Evolutionary conservation across 495 filamentous ascomycete genomes (phyloP), one percentile per base, ranked within the genome.

Genomic region (Aspergillus mulundensis): DNA sequence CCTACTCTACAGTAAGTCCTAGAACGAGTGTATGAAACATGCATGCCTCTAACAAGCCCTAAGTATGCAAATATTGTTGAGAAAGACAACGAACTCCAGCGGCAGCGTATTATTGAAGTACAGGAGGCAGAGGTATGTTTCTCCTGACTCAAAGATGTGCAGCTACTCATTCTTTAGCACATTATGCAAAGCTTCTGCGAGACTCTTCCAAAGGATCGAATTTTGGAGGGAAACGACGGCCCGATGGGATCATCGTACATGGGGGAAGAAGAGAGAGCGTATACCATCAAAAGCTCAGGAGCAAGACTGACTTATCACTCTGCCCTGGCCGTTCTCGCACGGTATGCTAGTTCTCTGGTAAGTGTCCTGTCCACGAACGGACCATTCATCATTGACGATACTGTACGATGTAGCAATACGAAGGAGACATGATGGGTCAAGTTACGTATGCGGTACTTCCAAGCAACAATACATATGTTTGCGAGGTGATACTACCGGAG

Each of bases 1-100:
- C 70, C 1, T 76, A 86, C 45, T 97, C 93, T 0, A 83, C 69
- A 18, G 72, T 78, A 66, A 57, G 51, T 18, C 2, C n/a, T 39
- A 21, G 14, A 6, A 8, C 3, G 38, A 1, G 0, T 21, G 11
- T 36, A 10, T 19, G 15, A 28, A 14, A 19, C 5, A 6, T 23
- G 10, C 7, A 41, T 46, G 15, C 38, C n/a, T 45, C 45, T 56
- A 39, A 56, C 24, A 46, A 10, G 28, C 7, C 18, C 15, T 18
- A 44, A 81, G 66, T 97, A 93, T 68, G 81, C 91, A 28, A 88
- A 88, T 64, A 92, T 98, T 87, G 59, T 88, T 7, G 91, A 97
- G 67, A 66, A 59, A 7, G 75, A 73, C 0, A 96, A 96, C 64
- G 40, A 53, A 2, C 65, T 69, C 0, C 90, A 97, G 53, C 51